Conservation (phyloP, 805 yeast species). For the Cyberlindnera japonica region DNA sequence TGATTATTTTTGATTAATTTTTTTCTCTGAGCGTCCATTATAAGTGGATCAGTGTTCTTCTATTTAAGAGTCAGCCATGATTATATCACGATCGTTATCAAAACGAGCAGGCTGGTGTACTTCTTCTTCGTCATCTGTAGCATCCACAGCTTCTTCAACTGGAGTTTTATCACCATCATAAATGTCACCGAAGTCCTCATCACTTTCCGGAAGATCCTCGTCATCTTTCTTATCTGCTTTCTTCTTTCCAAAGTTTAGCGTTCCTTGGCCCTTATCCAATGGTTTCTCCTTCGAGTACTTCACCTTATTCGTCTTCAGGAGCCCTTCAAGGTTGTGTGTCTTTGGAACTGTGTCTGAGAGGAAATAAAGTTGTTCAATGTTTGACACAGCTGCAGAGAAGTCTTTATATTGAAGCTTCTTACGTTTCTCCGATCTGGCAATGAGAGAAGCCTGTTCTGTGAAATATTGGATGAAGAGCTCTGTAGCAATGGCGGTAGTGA, state of each 20-base stretch:
- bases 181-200: conserved; percentile 22
- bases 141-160: conserved; percentile 7
- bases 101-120: conserved; percentile 11
- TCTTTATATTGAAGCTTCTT: conserved; percentile 71
- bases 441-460: conserved; percentile 64
- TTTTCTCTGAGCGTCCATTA: too few species aligned
- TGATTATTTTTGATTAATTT: conserved; percentile 1
- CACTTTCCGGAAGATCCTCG: conserved; percentile 26
- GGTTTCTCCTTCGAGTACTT: conserved; percentile 20
- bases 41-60: background rate
- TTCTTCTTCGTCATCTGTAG: conserved; percentile 14
- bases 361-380: conserved; percentile 58
- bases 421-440: conserved; percentile 61
- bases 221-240: conserved; percentile 11
- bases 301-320: conserved; percentile 42
- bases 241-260: conserved; percentile 30
- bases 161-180: conserved; percentile 7
- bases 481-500: conserved; percentile 72
- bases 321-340: conserved; percentile 46
- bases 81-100: conserved; percentile 25
- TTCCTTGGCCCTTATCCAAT: conserved; percentile 41
- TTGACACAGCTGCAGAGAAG: conserved; percentile 58
- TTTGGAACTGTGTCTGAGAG: conserved; percentile 66
- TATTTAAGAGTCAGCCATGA: conserved; percentile 17
- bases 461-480: conserved; percentile 69